These are phyloP conservation scores for Wilcoxina mikolae DNA, from an alignment of 495 filamentous ascomycete species.

Conservation along the genomic window DNA sequence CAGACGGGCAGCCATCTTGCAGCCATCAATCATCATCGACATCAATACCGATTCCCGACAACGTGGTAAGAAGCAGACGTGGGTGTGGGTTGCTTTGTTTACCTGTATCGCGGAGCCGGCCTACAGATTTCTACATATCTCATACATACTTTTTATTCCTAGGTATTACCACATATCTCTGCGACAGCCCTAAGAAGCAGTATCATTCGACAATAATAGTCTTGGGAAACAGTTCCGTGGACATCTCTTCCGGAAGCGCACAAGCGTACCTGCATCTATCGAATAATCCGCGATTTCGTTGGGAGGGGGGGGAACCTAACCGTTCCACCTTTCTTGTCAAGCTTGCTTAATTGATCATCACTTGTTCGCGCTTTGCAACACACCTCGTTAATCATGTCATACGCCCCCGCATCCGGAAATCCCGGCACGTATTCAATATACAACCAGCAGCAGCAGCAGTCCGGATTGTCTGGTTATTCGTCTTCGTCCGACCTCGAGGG, in stretches of 20 bases:
- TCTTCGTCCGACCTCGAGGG: conserved; percentile 8
- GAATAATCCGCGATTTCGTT: background rate
- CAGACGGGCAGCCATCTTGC: too few species aligned
- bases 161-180: background rate
- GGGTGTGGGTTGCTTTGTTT: background rate
- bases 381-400: conserved; percentile 5
- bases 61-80: background rate
- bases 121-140: background rate
- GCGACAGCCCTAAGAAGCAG: background rate
- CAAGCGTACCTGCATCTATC: background rate
- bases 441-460: background rate
- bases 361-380: background rate
- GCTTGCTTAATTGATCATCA: background rate
- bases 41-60: background rate
- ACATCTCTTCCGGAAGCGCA: background rate
- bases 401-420: background rate
- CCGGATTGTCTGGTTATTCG: conserved; percentile 3
- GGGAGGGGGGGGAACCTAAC: too few species aligned
- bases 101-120: background rate
- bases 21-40: background rate
- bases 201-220: background rate
- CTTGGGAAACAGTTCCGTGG: background rate
- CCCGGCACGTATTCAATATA: background rate
- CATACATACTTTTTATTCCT: background rate
- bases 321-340: background rate